Conservation (phyloP, 2,329 filamentous ascomycete genomes). For the Exophiala bonariae region DNA sequence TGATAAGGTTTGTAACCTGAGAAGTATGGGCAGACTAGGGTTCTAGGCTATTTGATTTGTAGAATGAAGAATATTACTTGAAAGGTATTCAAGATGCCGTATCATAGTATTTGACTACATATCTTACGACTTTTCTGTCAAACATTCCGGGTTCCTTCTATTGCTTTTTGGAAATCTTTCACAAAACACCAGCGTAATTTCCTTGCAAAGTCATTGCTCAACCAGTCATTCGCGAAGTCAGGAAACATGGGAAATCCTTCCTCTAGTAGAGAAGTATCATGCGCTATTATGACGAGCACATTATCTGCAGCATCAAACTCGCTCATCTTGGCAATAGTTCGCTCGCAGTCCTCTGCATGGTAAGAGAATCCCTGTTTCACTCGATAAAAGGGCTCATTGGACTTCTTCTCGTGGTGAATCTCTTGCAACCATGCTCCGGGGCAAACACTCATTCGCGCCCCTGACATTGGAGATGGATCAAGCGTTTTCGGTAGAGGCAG, state of each 20-base stretch:
- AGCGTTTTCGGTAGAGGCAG: not conserved
- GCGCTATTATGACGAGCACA: not conserved
- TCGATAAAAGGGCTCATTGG: not conserved
- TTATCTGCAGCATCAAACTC: conserved; percentile 2
- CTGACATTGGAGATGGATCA: not conserved
- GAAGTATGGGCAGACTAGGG: no score
- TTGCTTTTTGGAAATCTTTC: conserved; percentile 2
- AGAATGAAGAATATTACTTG: no score
- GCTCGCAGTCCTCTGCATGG: not conserved
- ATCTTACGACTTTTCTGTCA: conserved; percentile 16
- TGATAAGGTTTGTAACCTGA: no score
- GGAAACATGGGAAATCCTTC: conserved; percentile 4
- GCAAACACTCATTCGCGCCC: no score
- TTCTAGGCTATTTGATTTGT: conserved; percentile 25
- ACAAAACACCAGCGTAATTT: conserved; percentile 4
- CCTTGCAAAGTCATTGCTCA: not conserved
- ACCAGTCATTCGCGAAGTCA: conserved; percentile 1
- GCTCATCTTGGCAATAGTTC: not conserved
- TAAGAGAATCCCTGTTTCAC: not conserved
- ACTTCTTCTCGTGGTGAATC: not conserved
- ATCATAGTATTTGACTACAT: conserved; percentile 32
- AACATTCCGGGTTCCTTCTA: not conserved
- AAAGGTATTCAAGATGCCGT: no score
- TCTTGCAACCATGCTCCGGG: not conserved
- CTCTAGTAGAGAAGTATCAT: not conserved